Base-by-base conservation (phyloP, 495 filamentous ascomycete species). In the Geopyxis carbonaria region DNA sequence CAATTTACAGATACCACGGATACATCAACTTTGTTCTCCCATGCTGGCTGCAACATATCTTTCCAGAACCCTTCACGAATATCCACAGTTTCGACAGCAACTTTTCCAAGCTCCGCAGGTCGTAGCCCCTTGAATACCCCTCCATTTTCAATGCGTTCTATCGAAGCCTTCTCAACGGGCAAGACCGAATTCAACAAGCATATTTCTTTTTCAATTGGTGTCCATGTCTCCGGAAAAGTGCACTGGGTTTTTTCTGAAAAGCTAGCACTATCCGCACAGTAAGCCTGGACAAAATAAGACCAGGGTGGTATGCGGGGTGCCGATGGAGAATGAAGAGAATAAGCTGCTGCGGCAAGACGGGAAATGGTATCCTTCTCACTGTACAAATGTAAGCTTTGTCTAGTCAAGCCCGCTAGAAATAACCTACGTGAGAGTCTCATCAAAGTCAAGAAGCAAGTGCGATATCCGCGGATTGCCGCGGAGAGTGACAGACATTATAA, bases 391-490 rank as follows among this genome's bases (percentile, higher is more conserved):
- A n/a, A n/a, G n/a, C n/a, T n/a, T n/a, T n/a, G n/a, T n/a, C n/a
- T n/a, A n/a, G n/a, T n/a, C n/a, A n/a, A n/a, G n/a, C n/a, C n/a
- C n/a, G n/a, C n/a, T n/a, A 23, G 30, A 22, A 14, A 37, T 39
- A 1, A 37, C 5, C 9, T 23, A 15, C 3, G 55, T 58, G 16
- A 58, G 37, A 11, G 55, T 58, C 39, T 46, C 42, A 29, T 58
- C 55, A 7, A 51, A 58, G 19, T 58, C 55, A n/a, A 47, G 11
- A 22, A 58, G 29, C 8, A 56, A 29, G 22, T n/a, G n/a, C n/a
- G n/a, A n/a, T n/a, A n/a, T n/a, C n/a, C n/a, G n/a, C n/a, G n/a
- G n/a, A n/a, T n/a, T n/a, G n/a, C n/a, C n/a, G n/a, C n/a, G n/a
- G n/a, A n/a, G n/a, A n/a, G n/a, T n/a, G n/a, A n/a, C n/a, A n/a